Percentiles rank a stretch among this genome's conserved stretches.
Evolutionary conservation across 2,329 filamentous ascomycete genomes (phyloP).

Genomic region (Sporothrix protearum): DNA sequence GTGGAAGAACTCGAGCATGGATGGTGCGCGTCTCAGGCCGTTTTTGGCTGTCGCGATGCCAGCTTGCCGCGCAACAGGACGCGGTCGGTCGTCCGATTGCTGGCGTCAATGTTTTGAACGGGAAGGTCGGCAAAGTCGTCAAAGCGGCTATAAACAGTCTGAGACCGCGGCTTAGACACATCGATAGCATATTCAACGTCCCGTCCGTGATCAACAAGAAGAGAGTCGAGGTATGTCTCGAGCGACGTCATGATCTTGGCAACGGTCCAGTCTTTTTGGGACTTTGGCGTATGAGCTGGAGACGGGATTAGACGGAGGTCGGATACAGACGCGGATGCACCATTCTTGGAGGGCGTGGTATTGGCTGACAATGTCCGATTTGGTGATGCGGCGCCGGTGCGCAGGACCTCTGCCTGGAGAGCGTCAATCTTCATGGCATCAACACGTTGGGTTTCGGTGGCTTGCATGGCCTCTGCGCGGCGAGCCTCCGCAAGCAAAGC

Average conservation of each 20-base stretch:
- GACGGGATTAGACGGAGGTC: neutral
- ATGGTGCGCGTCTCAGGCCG: conserved; percentile 22
- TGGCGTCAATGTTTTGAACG: conserved; percentile 34
- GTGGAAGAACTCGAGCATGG: conserved; percentile 38
- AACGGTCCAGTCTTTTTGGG: conserved; percentile 41
- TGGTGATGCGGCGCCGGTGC: neutral
- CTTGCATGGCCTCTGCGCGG: neutral
- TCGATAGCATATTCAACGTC: conserved; percentile 46
- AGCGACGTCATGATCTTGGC: conserved; percentile 44
- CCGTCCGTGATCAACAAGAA: conserved; percentile 45
- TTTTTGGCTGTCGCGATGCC: conserved; percentile 25
- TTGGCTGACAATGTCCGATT: neutral
- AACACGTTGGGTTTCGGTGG: neutral
- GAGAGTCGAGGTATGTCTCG: conserved; percentile 41
- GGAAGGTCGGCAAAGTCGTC: conserved; percentile 50
- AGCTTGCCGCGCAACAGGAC: conserved; percentile 15
- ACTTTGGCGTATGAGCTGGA: conserved; percentile 26
- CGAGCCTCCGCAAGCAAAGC: neutral
- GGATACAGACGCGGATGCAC: neutral
- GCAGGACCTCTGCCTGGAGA: neutral
- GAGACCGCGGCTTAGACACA: conserved; percentile 30
- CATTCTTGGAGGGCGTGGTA: neutral
- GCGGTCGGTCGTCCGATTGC: conserved; percentile 19
- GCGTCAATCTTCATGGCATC: conserved; percentile 5
- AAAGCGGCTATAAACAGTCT: conserved; percentile 21